Percentiles rank a stretch among this genome's conserved stretches.
Evolutionary conservation across 768 basidiomycete species (phyloP).

Genomic region (Lactarius psammicola): DNA sequence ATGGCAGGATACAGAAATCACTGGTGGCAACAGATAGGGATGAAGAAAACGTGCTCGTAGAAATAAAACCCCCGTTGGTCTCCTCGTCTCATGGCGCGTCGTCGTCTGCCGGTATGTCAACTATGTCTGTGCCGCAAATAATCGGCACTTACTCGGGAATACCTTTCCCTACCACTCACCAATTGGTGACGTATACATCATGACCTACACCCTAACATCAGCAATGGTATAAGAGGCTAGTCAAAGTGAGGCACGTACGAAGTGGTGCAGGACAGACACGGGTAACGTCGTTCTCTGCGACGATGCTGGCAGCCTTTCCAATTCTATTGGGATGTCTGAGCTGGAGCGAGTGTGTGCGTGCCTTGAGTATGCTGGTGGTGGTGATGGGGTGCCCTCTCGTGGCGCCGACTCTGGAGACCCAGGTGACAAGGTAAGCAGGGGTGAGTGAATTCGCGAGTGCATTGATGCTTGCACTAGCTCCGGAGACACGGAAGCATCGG

Average conservation of each 20-base stretch:
- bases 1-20: conserved; percentile 6
- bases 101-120: conserved; percentile 9
- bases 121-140: conserved; percentile 9
- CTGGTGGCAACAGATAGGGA: neutral
- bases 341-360: neutral
- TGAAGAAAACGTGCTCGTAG: neutral
- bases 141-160: neutral
- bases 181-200: conserved; percentile 42
- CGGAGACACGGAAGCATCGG: conserved; percentile 6
- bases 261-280: conserved; percentile 33
- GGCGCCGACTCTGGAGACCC: conserved; percentile 6
- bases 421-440: neutral
- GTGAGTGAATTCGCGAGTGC: neutral
- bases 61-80: neutral
- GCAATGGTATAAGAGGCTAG: too few species aligned
- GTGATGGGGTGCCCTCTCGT: conserved; percentile 6
- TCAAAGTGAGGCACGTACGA: conserved; percentile 31
- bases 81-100: neutral
- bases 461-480: conserved; percentile 4
- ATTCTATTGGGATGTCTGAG: conserved; percentile 8
- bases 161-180: conserved; percentile 30
- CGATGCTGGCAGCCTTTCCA: conserved; percentile 1
- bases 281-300: conserved; percentile 18
- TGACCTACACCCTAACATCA: conserved; percentile 32
- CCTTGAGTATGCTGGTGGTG: neutral